Evolutionary conservation across 2,329 filamentous ascomycete genomes (phyloP).

Genomic region (Alternaria sp.): DNA sequence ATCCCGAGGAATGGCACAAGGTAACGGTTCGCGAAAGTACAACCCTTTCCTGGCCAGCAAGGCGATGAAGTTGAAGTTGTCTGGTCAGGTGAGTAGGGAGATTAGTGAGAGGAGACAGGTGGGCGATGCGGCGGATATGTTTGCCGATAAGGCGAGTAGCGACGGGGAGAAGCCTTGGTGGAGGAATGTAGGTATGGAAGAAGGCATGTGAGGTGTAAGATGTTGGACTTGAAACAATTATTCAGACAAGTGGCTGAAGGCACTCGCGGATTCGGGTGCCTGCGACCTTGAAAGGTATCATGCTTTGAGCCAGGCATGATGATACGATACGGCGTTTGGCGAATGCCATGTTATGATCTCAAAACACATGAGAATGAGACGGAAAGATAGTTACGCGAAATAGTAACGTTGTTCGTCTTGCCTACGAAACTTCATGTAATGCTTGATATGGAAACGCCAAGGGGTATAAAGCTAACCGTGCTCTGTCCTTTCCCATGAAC

Average conservation of each 20-base stretch:
- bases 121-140: conserved; percentile 82
- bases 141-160: conserved; percentile 54
- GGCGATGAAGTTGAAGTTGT: conserved; percentile 74
- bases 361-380: conserved; percentile 1
- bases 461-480: conserved; percentile 20
- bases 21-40: conserved; percentile 37
- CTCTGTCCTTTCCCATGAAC: not conserved
- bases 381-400: conserved; percentile 2
- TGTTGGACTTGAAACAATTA: not conserved
- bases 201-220: conserved; percentile 50
- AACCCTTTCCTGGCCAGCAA: conserved; percentile 51
- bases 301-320: not conserved
- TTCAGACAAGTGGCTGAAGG: not conserved
- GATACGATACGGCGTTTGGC: conserved; percentile 3
- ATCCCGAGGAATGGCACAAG: conserved; percentile 68
- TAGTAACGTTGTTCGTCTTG: conserved; percentile 2
- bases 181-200: conserved; percentile 60
- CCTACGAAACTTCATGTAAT: rapidly evolving
- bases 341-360: conserved; percentile 1
- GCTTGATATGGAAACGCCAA: not conserved
- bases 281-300: not conserved
- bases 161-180: conserved; percentile 53
- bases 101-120: conserved; percentile 89
- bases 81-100: conserved; percentile 64
- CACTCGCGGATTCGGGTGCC: not conserved